Conservation (phyloP, 2,329 filamentous ascomycete species). For the Rhinocladiella similis region DNA sequence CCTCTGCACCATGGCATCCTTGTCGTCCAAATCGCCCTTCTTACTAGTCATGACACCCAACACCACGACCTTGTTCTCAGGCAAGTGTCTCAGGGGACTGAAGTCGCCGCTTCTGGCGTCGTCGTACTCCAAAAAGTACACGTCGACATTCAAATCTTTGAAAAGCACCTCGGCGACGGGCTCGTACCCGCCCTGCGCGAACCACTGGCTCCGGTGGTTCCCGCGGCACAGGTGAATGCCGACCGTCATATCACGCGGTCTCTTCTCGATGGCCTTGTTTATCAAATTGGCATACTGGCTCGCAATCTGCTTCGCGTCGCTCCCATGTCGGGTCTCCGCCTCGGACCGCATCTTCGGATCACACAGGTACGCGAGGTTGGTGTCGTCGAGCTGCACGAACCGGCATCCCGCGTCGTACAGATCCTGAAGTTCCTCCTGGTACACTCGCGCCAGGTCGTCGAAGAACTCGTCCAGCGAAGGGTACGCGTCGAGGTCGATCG, state of each 20-base stretch:
- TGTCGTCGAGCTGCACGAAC: constrained; percentile 61
- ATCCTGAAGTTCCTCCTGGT: constrained; percentile 55
- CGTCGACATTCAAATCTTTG: constrained; percentile 57
- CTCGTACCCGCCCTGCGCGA: constrained; percentile 60
- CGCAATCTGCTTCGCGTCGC: constrained; percentile 49
- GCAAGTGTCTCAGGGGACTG: constrained; percentile 54
- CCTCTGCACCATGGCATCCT: constrained; percentile 42
- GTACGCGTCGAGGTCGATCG: constrained; percentile 55
- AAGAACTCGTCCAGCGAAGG: constrained; percentile 58
- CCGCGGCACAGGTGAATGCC: constrained; percentile 60
- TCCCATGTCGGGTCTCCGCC: constrained; percentile 52
- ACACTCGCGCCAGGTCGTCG: constrained; percentile 56
- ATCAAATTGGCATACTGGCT: constrained; percentile 56
- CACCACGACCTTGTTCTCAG: constrained; percentile 56
- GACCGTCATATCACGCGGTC: constrained; percentile 56
- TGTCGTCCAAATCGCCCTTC: constrained; percentile 58
- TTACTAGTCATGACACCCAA: constrained; percentile 58
- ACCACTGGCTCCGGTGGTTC: constrained; percentile 60
- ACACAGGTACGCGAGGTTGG: constrained; percentile 61
- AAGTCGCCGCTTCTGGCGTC: constrained; percentile 59
- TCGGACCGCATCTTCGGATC: constrained; percentile 57
- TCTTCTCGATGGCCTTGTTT: constrained; percentile 54
- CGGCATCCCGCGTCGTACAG: constrained; percentile 57
- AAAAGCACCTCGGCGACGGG: constrained; percentile 59
- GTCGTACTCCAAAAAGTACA: constrained; percentile 62